Evolutionary conservation across 129 eudicot genomes (phyloP).

Genomic region (Pseudognaphalium luteoalbum): DNA sequence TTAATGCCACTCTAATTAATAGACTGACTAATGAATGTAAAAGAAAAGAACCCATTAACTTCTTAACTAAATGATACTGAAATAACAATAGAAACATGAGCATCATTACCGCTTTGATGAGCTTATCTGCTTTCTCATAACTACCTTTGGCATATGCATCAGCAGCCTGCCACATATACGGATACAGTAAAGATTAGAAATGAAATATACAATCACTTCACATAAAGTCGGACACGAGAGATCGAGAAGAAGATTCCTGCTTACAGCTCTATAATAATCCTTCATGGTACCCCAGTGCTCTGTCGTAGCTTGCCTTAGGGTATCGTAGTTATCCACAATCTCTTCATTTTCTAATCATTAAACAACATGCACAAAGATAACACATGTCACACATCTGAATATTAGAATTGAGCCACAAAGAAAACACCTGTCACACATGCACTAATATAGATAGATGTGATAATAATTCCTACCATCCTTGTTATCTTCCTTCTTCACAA

Average conservation of each 20-base stretch:
- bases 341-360: conserved; percentile 43
- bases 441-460: too few species aligned
- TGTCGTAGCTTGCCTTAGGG: conserved; percentile 51
- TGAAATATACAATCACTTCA: conserved; percentile 2
- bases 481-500: conserved; percentile 41
- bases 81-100: neutral
- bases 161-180: conserved; percentile 53
- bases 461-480: conserved; percentile 38
- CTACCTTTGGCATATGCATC: conserved; percentile 57
- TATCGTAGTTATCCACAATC: conserved; percentile 46
- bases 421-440: neutral
- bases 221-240: neutral
- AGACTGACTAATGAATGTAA: conserved; percentile 1
- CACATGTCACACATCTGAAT: neutral
- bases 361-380: conserved; percentile 14
- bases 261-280: conserved; percentile 75
- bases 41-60: neutral
- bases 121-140: conserved; percentile 38
- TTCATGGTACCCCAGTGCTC: conserved; percentile 62
- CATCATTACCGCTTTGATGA: conserved; percentile 49
- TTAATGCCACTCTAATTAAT: neutral
- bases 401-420: neutral
- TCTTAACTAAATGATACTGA: neutral
- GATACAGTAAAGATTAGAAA: conserved; percentile 1
- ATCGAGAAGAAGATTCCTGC: conserved; percentile 14